These are phyloP conservation scores for Prasinococcaceae sp. DNA, from an alignment of 139 green algal genomes.

Conservation along the genomic window DNA sequence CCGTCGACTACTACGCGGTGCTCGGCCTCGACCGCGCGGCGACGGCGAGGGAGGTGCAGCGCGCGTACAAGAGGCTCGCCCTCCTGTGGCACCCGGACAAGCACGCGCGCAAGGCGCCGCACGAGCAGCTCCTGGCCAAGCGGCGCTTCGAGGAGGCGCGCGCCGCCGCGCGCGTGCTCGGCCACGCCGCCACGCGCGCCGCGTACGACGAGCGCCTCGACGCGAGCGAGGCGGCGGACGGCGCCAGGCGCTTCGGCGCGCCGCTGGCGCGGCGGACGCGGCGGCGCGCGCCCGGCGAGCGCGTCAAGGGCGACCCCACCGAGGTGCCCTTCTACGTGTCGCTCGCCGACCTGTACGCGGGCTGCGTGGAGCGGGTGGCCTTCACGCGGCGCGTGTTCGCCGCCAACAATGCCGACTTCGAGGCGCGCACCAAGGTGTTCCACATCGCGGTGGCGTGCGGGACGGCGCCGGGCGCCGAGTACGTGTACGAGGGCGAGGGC, in stretches of 20 bases:
- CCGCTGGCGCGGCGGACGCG: too few relatives aligned
- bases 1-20: conserved; percentile 26
- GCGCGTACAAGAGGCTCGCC: conserved; percentile 28
- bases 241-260: too few relatives aligned
- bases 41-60: conserved; percentile 20
- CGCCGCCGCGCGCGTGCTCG: not conserved
- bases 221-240: not conserved
- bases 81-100: conserved; percentile 21
- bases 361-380: not conserved
- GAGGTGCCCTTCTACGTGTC: not conserved
- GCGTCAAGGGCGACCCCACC: not conserved
- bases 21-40: conserved; percentile 14
- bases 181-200: not conserved
- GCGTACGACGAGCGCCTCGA: not conserved
- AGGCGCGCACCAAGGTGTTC: not conserved
- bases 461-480: not conserved
- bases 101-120: too few relatives aligned
- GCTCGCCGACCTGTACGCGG: not conserved
- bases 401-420: not conserved
- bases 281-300: too few relatives aligned
- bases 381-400: not conserved
- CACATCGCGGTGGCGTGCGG: not conserved
- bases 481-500: not conserved
- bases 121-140: not conserved
- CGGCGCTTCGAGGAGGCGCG: not conserved